Evolutionary conservation across 805 yeast genomes (phyloP).

Genomic region (Candida railenensis): DNA sequence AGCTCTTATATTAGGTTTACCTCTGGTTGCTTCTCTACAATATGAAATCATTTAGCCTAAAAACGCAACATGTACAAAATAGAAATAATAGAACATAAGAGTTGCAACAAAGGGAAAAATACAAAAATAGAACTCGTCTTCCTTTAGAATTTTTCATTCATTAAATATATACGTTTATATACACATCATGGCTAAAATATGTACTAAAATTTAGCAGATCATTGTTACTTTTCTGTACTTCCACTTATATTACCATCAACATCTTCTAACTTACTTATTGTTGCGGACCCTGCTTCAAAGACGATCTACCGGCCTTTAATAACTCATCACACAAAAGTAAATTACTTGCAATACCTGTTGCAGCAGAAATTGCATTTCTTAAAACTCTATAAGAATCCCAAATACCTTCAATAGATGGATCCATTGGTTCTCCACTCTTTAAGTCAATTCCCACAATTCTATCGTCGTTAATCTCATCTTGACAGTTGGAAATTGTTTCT

Average conservation of each 20-base stretch:
- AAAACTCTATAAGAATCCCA: conserved; percentile 96
- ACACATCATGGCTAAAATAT: not conserved
- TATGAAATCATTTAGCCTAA: not conserved
- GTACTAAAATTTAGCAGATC: not conserved
- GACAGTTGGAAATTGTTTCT: conserved; percentile 84
- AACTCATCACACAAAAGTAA: conserved; percentile 92
- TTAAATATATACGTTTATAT: not conserved
- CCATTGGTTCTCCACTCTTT: conserved; percentile 91
- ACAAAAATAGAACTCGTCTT: too few species aligned
- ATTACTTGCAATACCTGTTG: conserved; percentile 93
- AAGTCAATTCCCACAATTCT: conserved; percentile 89
- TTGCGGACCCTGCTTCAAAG: conserved; percentile 64
- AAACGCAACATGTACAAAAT: not conserved
- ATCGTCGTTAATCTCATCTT: conserved; percentile 82
- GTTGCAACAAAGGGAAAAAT: not conserved
- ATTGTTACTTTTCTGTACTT: not conserved
- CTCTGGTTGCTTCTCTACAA: not conserved
- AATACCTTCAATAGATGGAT: conserved; percentile 89
- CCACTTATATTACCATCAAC: too few species aligned
- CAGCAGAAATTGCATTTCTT: conserved; percentile 88
- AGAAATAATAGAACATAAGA: too few species aligned
- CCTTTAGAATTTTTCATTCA: not conserved
- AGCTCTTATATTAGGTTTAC: not conserved
- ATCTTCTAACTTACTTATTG: too few species aligned
- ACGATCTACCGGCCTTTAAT: conserved; percentile 93